Percentiles rank a stretch among this genome's conserved stretches.
Evolutionary conservation across 2,329 filamentous ascomycete species (phyloP).

Genomic region (Chrysosporium queenslandicum): DNA sequence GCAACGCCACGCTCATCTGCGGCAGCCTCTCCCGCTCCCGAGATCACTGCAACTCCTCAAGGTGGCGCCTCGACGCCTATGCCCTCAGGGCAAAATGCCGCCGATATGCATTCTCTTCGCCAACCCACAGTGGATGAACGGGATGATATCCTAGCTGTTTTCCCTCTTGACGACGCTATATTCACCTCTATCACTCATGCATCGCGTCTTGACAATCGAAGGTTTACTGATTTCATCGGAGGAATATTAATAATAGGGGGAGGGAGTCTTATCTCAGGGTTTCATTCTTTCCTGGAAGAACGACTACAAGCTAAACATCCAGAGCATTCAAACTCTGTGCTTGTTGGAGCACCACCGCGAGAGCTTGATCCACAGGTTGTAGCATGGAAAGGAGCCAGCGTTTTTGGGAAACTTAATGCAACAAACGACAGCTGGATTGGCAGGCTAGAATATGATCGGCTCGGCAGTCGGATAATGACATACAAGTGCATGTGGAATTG

Average conservation of each 20-base stretch:
- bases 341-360: constrained; percentile 62
- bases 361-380: constrained; percentile 98
- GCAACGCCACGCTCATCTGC: constrained; percentile 75
- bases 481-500: constrained; percentile 64
- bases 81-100: constrained; percentile 18
- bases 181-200: constrained; percentile 81
- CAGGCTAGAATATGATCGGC: constrained; percentile 72
- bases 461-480: constrained; percentile 71
- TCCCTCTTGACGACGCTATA: constrained; percentile 80
- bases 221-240: constrained; percentile 77
- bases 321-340: constrained; percentile 55
- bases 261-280: constrained; percentile 67
- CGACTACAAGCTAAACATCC: constrained; percentile 58
- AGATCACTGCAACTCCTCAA: constrained; percentile 58
- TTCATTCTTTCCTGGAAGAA: constrained; percentile 75
- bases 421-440: constrained; percentile 96
- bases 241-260: constrained; percentile 87
- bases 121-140: constrained; percentile 48
- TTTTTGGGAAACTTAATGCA: constrained; percentile 75
- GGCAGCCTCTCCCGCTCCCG: constrained; percentile 77
- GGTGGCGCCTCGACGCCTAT: constrained; percentile 36
- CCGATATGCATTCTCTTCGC: not conserved
- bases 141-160: constrained; percentile 70
- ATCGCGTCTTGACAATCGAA: constrained; percentile 80
- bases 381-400: constrained; percentile 92